Base-by-base conservation (phyloP, 2,329 filamentous ascomycete genomes). In the Elsinoe arachidis region DNA sequence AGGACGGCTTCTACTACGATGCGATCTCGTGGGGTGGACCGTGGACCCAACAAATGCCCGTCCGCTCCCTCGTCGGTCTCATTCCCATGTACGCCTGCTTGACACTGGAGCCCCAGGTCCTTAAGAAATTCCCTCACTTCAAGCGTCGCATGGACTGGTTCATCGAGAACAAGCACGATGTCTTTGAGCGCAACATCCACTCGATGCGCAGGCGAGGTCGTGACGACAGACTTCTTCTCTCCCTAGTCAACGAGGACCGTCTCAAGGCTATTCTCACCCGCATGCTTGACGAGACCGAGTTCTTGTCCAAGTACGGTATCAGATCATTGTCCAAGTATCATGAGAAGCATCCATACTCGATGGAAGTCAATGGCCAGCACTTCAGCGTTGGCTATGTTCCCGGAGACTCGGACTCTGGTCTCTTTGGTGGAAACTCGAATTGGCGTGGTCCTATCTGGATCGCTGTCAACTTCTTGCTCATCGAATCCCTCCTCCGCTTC, bases 1-100 rank as follows among this genome's bases (percentile, higher is more conserved):
- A 95, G 61, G 92, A 97, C 71, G 90, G 89, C 58, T 97, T 97
- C 78, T 97, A 97, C 79, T 97, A 97, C 69, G 92, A 97, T 74
- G 92, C 92, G 23, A 97, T 97, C 62, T 95, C 91, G 1, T 97
- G 90, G 83, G 92, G 92, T 52, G 90, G 90, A 7, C 91, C 91
- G 6, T 95, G 86, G 85, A 88, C 88, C 55, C 89, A 96, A 67
- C 91, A 96, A 72, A 81, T 97, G 67, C 91, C 90, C 1, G 89
- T 97, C 55, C 81, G 90, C 59, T 97, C 92, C 14, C 81, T 97
- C 6, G 92, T 97, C 55, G 92, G 93, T 10, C 77, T 97, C 58
- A 97, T 97, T 62, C 92, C 92, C 1, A 81, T 97, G 10, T 97
- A 95, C 68, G 90, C 90, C 5, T 95, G 91, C 2, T 77, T 95